These are phyloP conservation scores for Terana coerulea DNA, from an alignment of 768 basidiomycete species.

Conservation along the genomic window DNA sequence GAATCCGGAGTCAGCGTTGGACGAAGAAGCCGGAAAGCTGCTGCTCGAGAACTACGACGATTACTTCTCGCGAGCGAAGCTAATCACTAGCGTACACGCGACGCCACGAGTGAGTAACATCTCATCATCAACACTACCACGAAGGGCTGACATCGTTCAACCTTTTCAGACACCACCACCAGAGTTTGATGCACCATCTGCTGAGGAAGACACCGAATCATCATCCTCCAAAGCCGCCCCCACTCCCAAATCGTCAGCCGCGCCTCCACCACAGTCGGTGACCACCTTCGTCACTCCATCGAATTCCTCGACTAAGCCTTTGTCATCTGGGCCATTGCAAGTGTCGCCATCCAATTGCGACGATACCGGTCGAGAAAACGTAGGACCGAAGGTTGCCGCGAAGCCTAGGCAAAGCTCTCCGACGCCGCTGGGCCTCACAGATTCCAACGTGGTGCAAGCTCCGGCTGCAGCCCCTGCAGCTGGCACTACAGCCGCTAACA, in stretches of 20 bases:
- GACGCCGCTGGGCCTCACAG: slow-evolving; percentile 65
- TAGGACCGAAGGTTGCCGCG: slow-evolving; percentile 9
- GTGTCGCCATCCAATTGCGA: slow-evolving; percentile 34
- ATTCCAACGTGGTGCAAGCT: slow-evolving; percentile 53
- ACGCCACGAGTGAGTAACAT: slow-evolving; percentile 59
- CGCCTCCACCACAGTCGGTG: slow-evolving; percentile 25
- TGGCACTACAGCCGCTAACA: slow-evolving; percentile 36
- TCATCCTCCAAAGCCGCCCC: slow-evolving; percentile 16
- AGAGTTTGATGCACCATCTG: slow-evolving; percentile 39
- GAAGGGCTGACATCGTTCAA: neutral
- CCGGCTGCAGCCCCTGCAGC: slow-evolving; percentile 24
- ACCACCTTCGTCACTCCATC: slow-evolving; percentile 30
- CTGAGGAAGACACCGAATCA: slow-evolving; percentile 59
- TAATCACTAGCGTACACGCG: slow-evolving; percentile 91
- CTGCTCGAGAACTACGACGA: slow-evolving; percentile 85
- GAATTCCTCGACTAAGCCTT: slow-evolving; percentile 32
- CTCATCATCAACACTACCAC: too few relatives aligned
- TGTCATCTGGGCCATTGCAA: slow-evolving; percentile 33
- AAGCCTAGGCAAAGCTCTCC: slow-evolving; percentile 69
- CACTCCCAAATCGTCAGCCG: slow-evolving; percentile 1
- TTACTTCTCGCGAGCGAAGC: slow-evolving; percentile 80
- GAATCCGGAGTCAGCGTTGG: slow-evolving; percentile 93
- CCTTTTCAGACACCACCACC: neutral
- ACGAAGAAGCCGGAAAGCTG: slow-evolving; percentile 94
- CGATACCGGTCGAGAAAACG: neutral